Conservation (phyloP, 805 yeast genomes). For the Blastobotrys parvus region DNA sequence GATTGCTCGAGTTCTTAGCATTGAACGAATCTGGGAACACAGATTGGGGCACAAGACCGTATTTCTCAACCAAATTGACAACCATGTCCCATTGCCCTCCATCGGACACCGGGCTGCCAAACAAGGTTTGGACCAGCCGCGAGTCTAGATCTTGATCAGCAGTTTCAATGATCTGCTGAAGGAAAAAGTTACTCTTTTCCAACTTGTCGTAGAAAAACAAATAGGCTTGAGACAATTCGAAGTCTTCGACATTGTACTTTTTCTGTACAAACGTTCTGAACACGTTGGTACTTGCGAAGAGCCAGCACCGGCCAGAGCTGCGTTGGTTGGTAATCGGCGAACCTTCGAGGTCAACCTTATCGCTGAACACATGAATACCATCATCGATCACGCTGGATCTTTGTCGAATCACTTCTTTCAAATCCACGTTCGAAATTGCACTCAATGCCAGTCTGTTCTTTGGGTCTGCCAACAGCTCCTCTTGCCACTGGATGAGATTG, state of each 20-base stretch:
- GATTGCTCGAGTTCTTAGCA: constrained; percentile 40
- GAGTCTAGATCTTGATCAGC: constrained; percentile 58
- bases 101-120: constrained; percentile 62
- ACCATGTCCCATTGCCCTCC: constrained; percentile 92
- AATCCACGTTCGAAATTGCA: constrained; percentile 42
- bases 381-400: constrained; percentile 13
- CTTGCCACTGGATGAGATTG: constrained; percentile 38
- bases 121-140: constrained; percentile 57
- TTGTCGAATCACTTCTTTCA: constrained; percentile 32
- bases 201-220: constrained; percentile 79
- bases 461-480: constrained; percentile 36
- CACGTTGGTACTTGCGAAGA: constrained; percentile 75
- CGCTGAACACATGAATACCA: constrained; percentile 32
- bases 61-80: constrained; percentile 66
- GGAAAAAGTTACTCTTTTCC: constrained; percentile 73
- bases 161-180: constrained; percentile 70
- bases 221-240: constrained; percentile 73
- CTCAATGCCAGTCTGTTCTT: constrained; percentile 47
- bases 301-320: constrained; percentile 80
- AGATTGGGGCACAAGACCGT: constrained; percentile 72
- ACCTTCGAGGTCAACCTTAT: constrained; percentile 42
- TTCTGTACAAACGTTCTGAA: constrained; percentile 56
- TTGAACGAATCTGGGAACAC: constrained; percentile 63
- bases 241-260: constrained; percentile 54
- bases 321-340: constrained; percentile 70